These are phyloP conservation scores for Scleromitrula shiraiana DNA, from an alignment of 2,329 filamentous ascomycete genomes.

Conservation along the genomic window DNA sequence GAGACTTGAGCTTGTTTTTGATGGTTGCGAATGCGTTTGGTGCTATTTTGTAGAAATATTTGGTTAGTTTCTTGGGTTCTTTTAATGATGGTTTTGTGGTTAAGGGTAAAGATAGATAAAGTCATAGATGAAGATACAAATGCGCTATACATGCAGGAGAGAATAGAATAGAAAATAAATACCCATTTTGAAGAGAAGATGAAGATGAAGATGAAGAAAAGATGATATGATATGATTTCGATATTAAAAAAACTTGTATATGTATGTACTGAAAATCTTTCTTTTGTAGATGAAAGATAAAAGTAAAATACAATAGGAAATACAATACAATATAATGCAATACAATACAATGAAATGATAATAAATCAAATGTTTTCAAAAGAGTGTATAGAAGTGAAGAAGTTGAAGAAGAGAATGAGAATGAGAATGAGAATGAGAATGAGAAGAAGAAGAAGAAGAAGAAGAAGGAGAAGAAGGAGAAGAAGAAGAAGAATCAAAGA, in stretches of 20 bases:
- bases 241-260: neutral
- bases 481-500: no score
- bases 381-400: no score
- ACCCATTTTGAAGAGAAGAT: conserved; percentile 6
- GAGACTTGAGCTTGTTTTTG: conserved; percentile 28
- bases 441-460: neutral
- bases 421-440: neutral
- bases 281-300: no score
- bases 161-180: conserved; percentile 2
- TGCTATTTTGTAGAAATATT: conserved; percentile 15
- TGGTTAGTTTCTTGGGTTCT: neutral
- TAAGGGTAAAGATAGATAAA: neutral
- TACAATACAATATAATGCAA: no score
- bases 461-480: neutral
- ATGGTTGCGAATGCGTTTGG: conserved; percentile 25
- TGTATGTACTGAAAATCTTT: neutral
- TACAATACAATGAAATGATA: no score
- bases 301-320: no score
- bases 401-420: no score
- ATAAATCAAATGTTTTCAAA: no score
- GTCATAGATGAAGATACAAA: neutral
- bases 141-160: neutral
- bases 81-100: neutral
- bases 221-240: neutral
- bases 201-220: neutral